Base-by-base conservation (phyloP, 2,329 filamentous ascomycete species). In the Aureobasidium namibiae region DNA sequence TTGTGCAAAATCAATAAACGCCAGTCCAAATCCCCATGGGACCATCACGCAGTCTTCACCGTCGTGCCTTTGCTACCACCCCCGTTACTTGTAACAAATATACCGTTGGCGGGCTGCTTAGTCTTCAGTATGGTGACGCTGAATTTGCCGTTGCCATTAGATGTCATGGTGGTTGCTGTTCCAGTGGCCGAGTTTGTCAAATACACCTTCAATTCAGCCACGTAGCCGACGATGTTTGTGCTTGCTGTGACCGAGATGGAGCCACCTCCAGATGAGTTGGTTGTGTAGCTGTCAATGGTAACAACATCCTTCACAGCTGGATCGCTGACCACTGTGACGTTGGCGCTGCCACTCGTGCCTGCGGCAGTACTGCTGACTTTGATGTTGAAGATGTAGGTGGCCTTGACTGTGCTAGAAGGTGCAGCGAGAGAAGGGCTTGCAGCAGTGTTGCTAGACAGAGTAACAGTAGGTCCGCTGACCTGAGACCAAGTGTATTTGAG, bases 141-240 rank as follows among this genome's bases (percentile, higher is more conserved):
- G 65, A 66, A 74, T 53, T 67, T 67, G 4, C 71, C 72, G 0
- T 61, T 59, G 2, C 62, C 66, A 1, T 60, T 59, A 24, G 61
- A 65, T 26, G 61, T 56, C 44, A 65, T 66, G 63, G 58, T 21
- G 7, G 72, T 67, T 2, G 63, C 46, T 1, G 68, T 53, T 7
- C 61, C 65, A 2, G 63, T 65, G 4, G 33, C 64, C 0, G 66
- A 65, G 36, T 66, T 70, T 34, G 58, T 54, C 8, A 73, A 56
- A 46, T 67, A 60, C n/a, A 74, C 52, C 1, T 61, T 64, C 65
- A 73, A 65, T 21, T 52, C 65, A 52, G 67, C 68, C 18, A 66
- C 65, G 16, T 68, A 67, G 33, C 71, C 71, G 9, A 67, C 63
- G 11, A 73, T 68, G 49, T 72, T 73, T 16, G 70, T 71, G 31